These are phyloP conservation scores for Tilletia setariae DNA, from an alignment of 1,284 basidiomycete species.

Conservation along the genomic window DNA sequence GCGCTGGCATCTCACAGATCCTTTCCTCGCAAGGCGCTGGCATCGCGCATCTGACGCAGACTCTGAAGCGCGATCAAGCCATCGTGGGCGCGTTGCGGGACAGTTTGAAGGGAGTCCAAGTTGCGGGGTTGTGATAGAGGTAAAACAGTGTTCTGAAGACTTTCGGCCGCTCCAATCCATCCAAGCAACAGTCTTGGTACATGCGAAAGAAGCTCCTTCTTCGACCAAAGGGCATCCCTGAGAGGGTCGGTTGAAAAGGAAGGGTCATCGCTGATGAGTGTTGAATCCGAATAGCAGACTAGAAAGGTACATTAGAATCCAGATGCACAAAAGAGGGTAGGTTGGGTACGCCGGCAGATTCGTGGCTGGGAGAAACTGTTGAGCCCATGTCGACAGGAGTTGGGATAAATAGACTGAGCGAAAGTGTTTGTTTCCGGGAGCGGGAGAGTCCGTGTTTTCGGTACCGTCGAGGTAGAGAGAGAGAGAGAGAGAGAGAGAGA, in stretches of 20 bases:
- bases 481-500: not conserved
- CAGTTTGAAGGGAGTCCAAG: not conserved
- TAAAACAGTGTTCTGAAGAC: too few relatives aligned
- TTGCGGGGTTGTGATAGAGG: too few relatives aligned
- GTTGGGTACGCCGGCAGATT: not conserved
- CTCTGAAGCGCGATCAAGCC: conserved; percentile 22
- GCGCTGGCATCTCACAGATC: conserved; percentile 25
- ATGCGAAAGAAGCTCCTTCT: too few relatives aligned
- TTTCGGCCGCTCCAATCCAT: not conserved
- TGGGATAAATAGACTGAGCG: not conserved
- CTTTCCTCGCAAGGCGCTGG: conserved; percentile 47
- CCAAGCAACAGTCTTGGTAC: too few relatives aligned
- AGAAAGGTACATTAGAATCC: too few relatives aligned
- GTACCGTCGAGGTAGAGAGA: not conserved
- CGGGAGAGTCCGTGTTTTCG: not conserved
- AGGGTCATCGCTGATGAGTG: too few relatives aligned
- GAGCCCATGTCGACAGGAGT: not conserved
- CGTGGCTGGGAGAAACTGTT: not conserved
- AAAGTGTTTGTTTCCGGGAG: not conserved
- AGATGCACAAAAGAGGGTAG: too few relatives aligned
- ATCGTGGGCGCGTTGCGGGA: conserved; percentile 13
- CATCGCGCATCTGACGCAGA: conserved; percentile 44
- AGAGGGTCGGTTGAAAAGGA: too few relatives aligned
- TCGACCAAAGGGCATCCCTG: too few relatives aligned
- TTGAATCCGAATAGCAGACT: too few relatives aligned